phyloP scores from a whole-genome alignment of 257 asterid genomes.

The Solanum pinnatisectum region DNA sequence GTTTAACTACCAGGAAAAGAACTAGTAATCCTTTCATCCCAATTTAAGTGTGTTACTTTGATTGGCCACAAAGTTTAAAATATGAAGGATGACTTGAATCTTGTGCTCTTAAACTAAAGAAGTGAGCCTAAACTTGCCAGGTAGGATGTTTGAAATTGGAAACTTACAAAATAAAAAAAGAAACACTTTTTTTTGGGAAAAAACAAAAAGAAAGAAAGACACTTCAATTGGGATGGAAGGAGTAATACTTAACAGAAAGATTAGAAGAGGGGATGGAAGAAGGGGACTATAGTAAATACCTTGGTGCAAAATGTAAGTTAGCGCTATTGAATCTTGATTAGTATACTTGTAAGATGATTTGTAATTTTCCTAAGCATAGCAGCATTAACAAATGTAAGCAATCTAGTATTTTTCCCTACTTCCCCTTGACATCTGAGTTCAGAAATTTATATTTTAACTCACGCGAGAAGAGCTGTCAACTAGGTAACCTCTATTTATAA shows the following conservation, averaged over 20 bases:
- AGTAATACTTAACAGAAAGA: neutral
- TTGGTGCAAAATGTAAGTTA: neutral
- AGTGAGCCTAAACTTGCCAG: neutral
- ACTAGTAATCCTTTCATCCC: neutral
- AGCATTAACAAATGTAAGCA: neutral
- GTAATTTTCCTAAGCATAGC: neutral
- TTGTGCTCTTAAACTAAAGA: neutral
- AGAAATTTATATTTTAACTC: neutral
- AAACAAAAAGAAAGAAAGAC: too few relatives aligned
- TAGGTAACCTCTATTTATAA: neutral
- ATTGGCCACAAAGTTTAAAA: neutral
- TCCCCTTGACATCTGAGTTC: neutral
- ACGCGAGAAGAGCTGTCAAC: neutral
- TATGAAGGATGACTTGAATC: neutral
- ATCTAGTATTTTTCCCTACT: neutral
- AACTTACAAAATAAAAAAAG: neutral
- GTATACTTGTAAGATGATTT: neutral
- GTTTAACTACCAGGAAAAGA: neutral
- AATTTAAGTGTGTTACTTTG: neutral
- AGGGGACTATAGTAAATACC: neutral
- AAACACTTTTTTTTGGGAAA: rapidly evolving
- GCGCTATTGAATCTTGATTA: neutral
- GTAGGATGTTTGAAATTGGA: neutral
- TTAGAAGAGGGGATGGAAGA: neutral
- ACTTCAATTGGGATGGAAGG: neutral